These are phyloP conservation scores for Lepidopterella palustris DNA, from an alignment of 495 filamentous ascomycete species.

Conservation along the genomic window DNA sequence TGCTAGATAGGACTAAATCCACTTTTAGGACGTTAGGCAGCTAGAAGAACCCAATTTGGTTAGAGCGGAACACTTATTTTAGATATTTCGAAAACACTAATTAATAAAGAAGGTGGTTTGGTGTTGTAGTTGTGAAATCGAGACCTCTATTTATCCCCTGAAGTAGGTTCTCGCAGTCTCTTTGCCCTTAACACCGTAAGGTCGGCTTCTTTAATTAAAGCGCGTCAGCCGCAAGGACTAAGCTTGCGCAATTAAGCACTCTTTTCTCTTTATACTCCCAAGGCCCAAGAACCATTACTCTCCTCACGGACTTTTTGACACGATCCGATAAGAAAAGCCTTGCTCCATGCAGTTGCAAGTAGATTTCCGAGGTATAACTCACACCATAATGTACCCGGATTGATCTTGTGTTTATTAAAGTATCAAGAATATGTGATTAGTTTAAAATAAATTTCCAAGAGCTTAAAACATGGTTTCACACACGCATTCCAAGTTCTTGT, in stretches of 20 bases:
- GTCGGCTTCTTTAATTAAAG: background rate
- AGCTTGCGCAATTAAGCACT: background rate
- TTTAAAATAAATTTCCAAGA: background rate
- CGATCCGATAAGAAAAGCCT: background rate
- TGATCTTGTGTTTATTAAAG: background rate
- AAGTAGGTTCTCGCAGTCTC: background rate
- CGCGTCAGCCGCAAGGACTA: background rate
- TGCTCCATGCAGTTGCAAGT: background rate
- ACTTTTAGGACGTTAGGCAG: background rate
- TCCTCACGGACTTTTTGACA: background rate
- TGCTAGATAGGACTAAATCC: background rate
- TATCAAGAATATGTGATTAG: background rate
- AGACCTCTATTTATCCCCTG: background rate
- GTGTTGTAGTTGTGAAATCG: background rate
- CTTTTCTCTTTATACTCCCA: background rate
- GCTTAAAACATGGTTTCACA: background rate
- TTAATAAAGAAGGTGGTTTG: background rate
- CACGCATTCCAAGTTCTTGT: background rate
- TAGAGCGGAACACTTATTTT: background rate
- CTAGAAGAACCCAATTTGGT: background rate
- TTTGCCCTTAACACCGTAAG: background rate
- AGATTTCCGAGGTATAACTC: background rate
- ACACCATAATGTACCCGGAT: background rate
- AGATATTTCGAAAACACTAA: background rate
- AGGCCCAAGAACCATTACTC: background rate